phyloP scores from a whole-genome alignment of 1,284 basidiomycete species.

The Coniferiporia sulphurascens region DNA sequence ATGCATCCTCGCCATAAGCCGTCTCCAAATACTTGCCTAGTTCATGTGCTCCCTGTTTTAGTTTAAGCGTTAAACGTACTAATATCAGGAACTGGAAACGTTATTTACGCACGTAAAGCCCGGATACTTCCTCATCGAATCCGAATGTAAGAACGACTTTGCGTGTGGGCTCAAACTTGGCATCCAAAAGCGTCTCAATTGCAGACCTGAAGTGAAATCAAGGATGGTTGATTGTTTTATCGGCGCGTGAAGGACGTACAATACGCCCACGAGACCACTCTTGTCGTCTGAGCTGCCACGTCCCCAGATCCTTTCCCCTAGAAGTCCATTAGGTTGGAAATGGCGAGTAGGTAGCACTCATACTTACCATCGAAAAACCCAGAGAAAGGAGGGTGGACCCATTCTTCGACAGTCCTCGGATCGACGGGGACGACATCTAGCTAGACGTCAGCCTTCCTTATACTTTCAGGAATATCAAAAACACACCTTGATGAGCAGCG shows the following conservation, averaged over 20 bases:
- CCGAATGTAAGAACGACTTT: conserved; percentile 44
- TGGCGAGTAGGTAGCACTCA: background rate
- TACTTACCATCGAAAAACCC: conserved; percentile 35
- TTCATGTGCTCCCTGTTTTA: conserved; percentile 29
- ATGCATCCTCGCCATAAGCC: conserved; percentile 47
- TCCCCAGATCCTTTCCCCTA: conserved; percentile 35
- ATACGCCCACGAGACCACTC: conserved; percentile 32
- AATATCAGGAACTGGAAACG: background rate
- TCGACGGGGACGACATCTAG: conserved; percentile 41
- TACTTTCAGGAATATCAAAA: background rate
- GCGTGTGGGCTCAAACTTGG: conserved; percentile 33
- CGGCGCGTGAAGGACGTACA: conserved; percentile 21
- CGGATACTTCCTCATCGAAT: conserved; percentile 48
- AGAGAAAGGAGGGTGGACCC: conserved; percentile 40
- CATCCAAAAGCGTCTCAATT: conserved; percentile 34
- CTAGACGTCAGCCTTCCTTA: background rate
- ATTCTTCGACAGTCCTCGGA: conserved; percentile 32
- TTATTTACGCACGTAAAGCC: conserved; percentile 33
- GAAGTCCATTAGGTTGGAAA: background rate
- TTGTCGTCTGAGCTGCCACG: conserved; percentile 38
- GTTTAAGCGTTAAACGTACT: background rate
- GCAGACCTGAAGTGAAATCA: conserved; percentile 26
- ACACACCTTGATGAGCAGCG: conserved; percentile 41
- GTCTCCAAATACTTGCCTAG: conserved; percentile 37
- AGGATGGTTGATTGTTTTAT: background rate